phyloP scores from a whole-genome alignment of 768 basidiomycete genomes.

The Mycena amicta region DNA sequence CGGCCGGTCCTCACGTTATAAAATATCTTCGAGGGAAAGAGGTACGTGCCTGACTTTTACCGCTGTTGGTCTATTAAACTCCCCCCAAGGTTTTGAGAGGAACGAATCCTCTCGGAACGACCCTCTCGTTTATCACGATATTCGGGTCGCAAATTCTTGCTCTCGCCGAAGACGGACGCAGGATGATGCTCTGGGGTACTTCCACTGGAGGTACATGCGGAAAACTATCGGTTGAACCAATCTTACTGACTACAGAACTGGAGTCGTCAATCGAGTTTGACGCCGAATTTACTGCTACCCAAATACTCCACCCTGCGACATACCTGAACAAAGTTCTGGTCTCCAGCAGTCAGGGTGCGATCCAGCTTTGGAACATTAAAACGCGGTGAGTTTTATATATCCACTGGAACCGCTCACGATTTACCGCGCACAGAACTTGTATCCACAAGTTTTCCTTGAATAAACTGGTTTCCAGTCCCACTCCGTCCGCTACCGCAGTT shows the following conservation, averaged over 20 bases:
- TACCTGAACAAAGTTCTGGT: constrained; percentile 96
- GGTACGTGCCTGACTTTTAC: constrained; percentile 49
- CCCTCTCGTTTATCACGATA: constrained; percentile 66
- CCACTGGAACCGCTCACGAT: not conserved
- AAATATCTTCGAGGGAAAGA: constrained; percentile 91
- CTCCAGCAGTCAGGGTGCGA: constrained; percentile 73
- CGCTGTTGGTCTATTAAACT: no score
- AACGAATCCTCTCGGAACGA: constrained; percentile 64
- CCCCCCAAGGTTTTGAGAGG: constrained; percentile 66
- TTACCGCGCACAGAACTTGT: constrained; percentile 55
- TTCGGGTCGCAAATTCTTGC: constrained; percentile 84
- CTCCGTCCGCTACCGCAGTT: constrained; percentile 48
- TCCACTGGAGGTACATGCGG: constrained; percentile 53
- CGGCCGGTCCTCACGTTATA: constrained; percentile 66
- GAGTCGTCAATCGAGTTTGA: constrained; percentile 79
- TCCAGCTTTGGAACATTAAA: constrained; percentile 95
- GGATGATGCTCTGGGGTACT: constrained; percentile 81
- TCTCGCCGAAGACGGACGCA: constrained; percentile 74
- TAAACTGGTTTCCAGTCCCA: constrained; percentile 48
- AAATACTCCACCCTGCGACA: constrained; percentile 89
- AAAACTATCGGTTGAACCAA: no score
- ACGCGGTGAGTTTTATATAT: constrained; percentile 57
- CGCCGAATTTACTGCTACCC: constrained; percentile 80
- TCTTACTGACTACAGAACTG: constrained; percentile 61
- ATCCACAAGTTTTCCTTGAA: constrained; percentile 76